These are phyloP conservation scores for Xylaria sp. DNA, from an alignment of 2,329 filamentous ascomycete genomes.

Conservation along the genomic window DNA sequence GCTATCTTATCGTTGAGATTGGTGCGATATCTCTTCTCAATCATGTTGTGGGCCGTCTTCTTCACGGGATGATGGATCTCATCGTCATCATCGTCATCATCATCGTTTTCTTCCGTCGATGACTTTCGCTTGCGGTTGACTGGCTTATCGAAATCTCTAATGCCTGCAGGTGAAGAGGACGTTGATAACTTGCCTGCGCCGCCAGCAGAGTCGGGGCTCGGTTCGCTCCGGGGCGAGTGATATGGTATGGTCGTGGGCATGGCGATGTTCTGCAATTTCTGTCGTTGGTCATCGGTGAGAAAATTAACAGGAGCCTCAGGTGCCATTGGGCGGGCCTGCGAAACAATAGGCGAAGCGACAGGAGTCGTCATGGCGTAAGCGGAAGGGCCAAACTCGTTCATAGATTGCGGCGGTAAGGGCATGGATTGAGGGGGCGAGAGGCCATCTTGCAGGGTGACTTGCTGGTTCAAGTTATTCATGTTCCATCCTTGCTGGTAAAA, in stretches of 20 bases:
- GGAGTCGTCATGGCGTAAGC: slow-evolving; percentile 31
- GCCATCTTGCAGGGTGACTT: slow-evolving; percentile 29
- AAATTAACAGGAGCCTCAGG: slow-evolving; percentile 35
- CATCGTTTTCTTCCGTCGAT: slow-evolving; percentile 47
- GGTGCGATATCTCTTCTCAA: slow-evolving; percentile 92
- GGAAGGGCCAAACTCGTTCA: slow-evolving; percentile 33
- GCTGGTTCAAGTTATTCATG: slow-evolving; percentile 27
- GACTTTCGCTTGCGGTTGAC: slow-evolving; percentile 64
- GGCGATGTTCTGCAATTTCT: slow-evolving; percentile 57
- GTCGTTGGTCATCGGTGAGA: slow-evolving; percentile 55
- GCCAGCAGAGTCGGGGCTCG: slow-evolving; percentile 54
- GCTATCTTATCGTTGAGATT: slow-evolving; percentile 98
- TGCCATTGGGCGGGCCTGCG: slow-evolving; percentile 28
- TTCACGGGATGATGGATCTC: slow-evolving; percentile 58
- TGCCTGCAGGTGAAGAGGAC: slow-evolving; percentile 60
- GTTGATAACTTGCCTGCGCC: slow-evolving; percentile 42
- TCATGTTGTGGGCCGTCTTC: slow-evolving; percentile 97
- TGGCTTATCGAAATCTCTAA: slow-evolving; percentile 40
- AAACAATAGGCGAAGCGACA: slow-evolving; percentile 24
- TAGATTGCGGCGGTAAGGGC: slow-evolving; percentile 28
- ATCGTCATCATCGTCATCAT: slow-evolving; percentile 53
- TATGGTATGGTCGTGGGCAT: slow-evolving; percentile 61
- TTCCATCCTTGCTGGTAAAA: slow-evolving; percentile 34
- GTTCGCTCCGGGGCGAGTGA: slow-evolving; percentile 52
- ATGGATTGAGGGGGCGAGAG: slow-evolving; percentile 25